Base-by-base conservation (phyloP, 169 alveolate genomes). In the Plasmodium ovale region DNA sequence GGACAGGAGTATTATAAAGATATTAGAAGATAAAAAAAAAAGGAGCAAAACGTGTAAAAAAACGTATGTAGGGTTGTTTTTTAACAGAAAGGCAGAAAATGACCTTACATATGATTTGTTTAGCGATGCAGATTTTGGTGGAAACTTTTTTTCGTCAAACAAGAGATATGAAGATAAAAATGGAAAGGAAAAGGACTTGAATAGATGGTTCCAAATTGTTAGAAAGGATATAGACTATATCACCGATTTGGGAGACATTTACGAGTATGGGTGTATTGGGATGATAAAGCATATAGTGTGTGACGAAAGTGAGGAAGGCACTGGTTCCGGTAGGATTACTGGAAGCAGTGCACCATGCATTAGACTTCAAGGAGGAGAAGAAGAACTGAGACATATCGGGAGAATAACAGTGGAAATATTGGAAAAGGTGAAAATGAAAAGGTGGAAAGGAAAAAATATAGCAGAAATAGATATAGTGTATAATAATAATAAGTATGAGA, bases 51-150 rank as follows among this genome's bases (percentile, higher is more conserved):
- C n/a, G 9, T 7, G 33, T 47, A 68, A 82, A 51, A 64, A 42
- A 14, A 59, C 42, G 7, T 70, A 65, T 59, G 58, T 82, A 3
- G 90, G 90, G 0, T 85, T 82, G 4, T 82, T 82, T 82, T 70
- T 82, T 67, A 51, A 21, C 25, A 82, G 39, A 25, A 68, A 54
- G 14, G 5, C 4, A 58, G 71, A 35, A 68, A 53, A 65, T 49
- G 90, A 59, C 10, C 9, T 54, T 12, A 31, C 59, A 1, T 68
- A 33, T 21, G 59, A 54, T n/a, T 25, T 72, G 6, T 7, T 56
- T 31, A 44, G 27, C 37, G 87, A 72, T 31, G 33, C 14, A n/a
- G 42, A 77, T 2, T 21, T 44, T 44, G 47, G 19, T 14, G 10
- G 19, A 3, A 54, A 44, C 62, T 10, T 12, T 39, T 37, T 44